Conservation (phyloP, 2,329 filamentous ascomycete species). For the Coniochaeta prunicola region DNA sequence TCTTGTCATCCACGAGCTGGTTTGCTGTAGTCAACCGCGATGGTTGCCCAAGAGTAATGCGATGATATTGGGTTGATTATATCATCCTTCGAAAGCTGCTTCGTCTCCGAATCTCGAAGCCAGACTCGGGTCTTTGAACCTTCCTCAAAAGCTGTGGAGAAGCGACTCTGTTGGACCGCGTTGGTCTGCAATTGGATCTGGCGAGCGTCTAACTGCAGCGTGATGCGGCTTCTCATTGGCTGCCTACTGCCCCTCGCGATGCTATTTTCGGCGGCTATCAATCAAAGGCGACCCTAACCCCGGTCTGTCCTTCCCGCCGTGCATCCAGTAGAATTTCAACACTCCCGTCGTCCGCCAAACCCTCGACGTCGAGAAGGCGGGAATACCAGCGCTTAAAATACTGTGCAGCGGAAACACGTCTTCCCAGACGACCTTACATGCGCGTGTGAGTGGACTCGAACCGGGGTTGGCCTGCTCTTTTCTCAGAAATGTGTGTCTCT, state of each 20-base stretch:
- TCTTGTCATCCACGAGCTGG: too few relatives aligned
- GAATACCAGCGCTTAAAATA: neutral
- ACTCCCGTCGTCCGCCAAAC: neutral
- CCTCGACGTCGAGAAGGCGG: neutral
- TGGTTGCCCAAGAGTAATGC: too few relatives aligned
- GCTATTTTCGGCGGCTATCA: constrained; percentile 19
- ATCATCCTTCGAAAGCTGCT: too few relatives aligned
- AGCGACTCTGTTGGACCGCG: neutral
- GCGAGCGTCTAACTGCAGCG: constrained; percentile 22
- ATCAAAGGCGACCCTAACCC: neutral
- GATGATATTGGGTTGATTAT: too few relatives aligned
- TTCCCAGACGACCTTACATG: neutral
- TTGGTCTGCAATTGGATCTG: neutral
- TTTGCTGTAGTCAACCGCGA: too few relatives aligned
- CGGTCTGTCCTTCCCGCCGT: constrained; percentile 4
- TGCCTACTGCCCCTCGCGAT: neutral
- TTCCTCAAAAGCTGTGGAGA: neutral
- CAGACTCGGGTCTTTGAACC: too few relatives aligned
- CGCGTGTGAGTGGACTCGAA: neutral
- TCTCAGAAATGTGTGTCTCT: too few relatives aligned
- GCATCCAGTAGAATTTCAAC: constrained; percentile 3
- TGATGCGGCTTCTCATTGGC: constrained; percentile 20
- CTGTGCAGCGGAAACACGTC: neutral
- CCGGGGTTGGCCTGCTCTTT: neutral
- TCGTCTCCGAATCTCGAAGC: too few relatives aligned